A percentile compares a stretch with the other conserved stretches of the same genome.
phyloP scores from a whole-genome alignment of 345 rosid species.

The Eucalyptus sp. region DNA sequence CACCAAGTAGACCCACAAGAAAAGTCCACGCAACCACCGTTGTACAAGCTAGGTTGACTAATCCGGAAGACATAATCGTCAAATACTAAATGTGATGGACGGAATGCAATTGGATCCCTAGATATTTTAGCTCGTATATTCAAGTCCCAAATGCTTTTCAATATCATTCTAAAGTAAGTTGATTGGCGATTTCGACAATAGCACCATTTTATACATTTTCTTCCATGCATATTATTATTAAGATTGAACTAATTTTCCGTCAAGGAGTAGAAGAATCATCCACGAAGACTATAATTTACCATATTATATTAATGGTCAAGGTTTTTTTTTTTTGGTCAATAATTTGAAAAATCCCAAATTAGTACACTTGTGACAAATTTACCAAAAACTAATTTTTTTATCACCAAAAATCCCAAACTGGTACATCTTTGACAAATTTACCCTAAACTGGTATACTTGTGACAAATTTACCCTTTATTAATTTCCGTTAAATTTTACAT shows the following conservation, averaged over 20 bases:
- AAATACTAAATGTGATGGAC: not conserved
- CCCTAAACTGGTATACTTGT: no score
- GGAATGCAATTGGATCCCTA: not conserved
- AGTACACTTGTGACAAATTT: no score
- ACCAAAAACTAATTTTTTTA: no score
- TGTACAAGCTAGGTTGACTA: not conserved
- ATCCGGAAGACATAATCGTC: not conserved
- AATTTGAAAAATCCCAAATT: no score
- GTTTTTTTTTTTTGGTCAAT: no score
- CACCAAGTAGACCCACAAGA: not conserved
- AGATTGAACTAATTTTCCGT: not conserved
- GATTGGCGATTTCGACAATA: not conserved
- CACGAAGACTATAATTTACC: not conserved
- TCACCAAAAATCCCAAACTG: no score
- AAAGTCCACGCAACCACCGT: not conserved
- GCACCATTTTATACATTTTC: not conserved
- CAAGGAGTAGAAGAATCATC: not conserved
- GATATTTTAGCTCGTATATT: not conserved
- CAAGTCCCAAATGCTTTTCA: not conserved
- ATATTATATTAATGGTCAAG: no score
- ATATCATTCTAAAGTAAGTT: not conserved
- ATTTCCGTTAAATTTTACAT: no score
- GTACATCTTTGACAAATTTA: no score
- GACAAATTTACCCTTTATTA: no score
- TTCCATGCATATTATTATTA: not conserved